A percentile compares a stretch with the other conserved stretches of the same genome.
Evolutionary conservation across 2,329 filamentous ascomycete species (phyloP).

Genomic region (Apiospora sp.): DNA sequence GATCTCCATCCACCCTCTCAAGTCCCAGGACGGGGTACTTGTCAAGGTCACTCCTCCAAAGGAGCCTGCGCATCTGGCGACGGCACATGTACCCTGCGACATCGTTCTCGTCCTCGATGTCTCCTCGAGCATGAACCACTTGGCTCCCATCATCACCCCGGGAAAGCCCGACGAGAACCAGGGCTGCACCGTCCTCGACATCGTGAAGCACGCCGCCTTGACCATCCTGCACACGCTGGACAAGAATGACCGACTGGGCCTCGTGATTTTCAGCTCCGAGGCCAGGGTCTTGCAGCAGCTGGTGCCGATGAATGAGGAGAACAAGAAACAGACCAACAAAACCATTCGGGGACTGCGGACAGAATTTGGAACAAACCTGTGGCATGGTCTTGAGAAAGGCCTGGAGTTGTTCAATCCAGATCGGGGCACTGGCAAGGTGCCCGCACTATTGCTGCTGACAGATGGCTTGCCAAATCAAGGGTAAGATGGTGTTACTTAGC

Average conservation of each 20-base stretch:
- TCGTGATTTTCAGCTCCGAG: conserved; percentile 60
- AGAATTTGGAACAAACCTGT: conserved; percentile 59
- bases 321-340: conserved; percentile 52
- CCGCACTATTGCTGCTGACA: not conserved
- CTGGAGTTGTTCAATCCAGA: conserved; percentile 53
- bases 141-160: not conserved
- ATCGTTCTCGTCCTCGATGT: not conserved
- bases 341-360: conserved; percentile 53
- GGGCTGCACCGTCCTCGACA: conserved; percentile 63
- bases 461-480: not conserved
- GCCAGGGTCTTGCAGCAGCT: conserved; percentile 55
- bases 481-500: not conserved
- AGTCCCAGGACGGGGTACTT: not conserved
- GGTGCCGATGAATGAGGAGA: conserved; percentile 52
- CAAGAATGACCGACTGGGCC: conserved; percentile 62
- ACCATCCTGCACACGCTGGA: conserved; percentile 66
- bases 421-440: not conserved
- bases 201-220: conserved; percentile 66
- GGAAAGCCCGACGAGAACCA: conserved; percentile 47
- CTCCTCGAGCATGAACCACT: not conserved
- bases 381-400: conserved; percentile 62
- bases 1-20: not conserved
- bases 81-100: not conserved
- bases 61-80: not conserved
- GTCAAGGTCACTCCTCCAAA: not conserved